These are phyloP conservation scores for Penicillium nucicola DNA, from an alignment of 495 filamentous ascomycete species.

Conservation along the genomic window DNA sequence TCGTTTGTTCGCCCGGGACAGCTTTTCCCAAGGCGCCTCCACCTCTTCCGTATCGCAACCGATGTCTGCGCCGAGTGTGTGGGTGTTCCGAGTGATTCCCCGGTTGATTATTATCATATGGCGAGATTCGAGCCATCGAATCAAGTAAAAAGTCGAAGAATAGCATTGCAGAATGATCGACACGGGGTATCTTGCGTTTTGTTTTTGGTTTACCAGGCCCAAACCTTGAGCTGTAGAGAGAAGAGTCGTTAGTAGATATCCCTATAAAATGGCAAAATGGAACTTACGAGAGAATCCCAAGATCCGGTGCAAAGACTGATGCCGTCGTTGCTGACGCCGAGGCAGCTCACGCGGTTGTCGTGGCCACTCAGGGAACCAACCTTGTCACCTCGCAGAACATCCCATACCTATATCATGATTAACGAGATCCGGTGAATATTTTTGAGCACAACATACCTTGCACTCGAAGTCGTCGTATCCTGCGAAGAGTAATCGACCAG, in stretches of 20 bases:
- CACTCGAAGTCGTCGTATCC: slow-evolving; percentile 99
- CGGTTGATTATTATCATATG: slow-evolving; percentile 45
- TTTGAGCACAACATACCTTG: slow-evolving; percentile 64
- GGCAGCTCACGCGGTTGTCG: slow-evolving; percentile 97
- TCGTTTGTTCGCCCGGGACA: slow-evolving; percentile 25
- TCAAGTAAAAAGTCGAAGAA: slow-evolving; percentile 35
- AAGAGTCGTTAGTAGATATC: slow-evolving; percentile 11
- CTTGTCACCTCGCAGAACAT: slow-evolving; percentile 93
- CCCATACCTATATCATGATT: slow-evolving; percentile 74
- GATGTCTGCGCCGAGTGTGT: slow-evolving; percentile 33
- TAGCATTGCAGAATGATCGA: slow-evolving; percentile 43
- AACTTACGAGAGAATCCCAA: slow-evolving; percentile 95
- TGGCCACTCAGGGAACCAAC: slow-evolving; percentile 94
- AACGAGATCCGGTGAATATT: not conserved
- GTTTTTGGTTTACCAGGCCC: slow-evolving; percentile 62
- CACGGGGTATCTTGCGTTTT: slow-evolving; percentile 45
- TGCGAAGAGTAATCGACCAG: slow-evolving; percentile 90
- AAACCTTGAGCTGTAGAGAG: slow-evolving; percentile 71
- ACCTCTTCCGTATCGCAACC: slow-evolving; percentile 27
- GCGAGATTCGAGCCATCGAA: slow-evolving; percentile 36
- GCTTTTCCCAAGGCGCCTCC: slow-evolving; percentile 15
- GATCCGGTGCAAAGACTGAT: slow-evolving; percentile 99
- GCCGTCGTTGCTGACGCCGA: slow-evolving; percentile 97
- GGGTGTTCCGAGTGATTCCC: slow-evolving; percentile 26
- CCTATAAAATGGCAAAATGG: not conserved